Base-by-base conservation (phyloP, 495 filamentous ascomycete species). In the Tuber brumale region DNA sequence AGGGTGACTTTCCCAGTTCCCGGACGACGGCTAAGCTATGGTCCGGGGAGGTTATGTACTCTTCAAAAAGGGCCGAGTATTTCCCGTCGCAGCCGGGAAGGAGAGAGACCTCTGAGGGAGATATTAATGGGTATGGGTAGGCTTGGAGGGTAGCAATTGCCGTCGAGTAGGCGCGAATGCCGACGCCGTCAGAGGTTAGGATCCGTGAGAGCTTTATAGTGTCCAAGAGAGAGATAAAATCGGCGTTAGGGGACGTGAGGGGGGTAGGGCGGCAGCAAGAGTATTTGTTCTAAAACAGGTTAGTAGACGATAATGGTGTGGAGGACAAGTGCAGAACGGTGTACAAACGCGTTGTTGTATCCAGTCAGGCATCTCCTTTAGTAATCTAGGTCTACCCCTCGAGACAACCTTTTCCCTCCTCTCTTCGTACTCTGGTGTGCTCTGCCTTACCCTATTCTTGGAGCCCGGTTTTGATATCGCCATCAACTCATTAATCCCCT, bases 1-100 rank as follows among this genome's bases (percentile, higher is more conserved):
- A 85, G 16, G 89, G 87, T 80, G 94, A 90, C 0, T 85, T 84
- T 74, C 93, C 88, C 27, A 92, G 85, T 0, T 91, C 87, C 8
- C 87, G 83, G 23, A 91, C 92, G 4, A 91, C 92, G 41, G 86
- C 75, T 44, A 97, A 83, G 37, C 82, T 85, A 3, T 90, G 90
- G 4, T 84, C 83, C 2, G 75, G 75, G 23, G 85, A 89, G 76
- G 85, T 84, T 71, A 89, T 88, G 86, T 89, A 97, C 82, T 97
- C 92, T 31, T 90, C 84, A 84, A 92, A 97, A 0, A 97, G 88
- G 73, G 88, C 84, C 1, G 93, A 92, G 69, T 94, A 92, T 83
- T 97, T 97, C 3, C 84, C 82, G 42, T 93, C 91, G 80, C 94
- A 97, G 12, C 93, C 92, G 0, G 96, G 95, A 0, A 99, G 85